Evolutionary conservation across 2,329 filamentous ascomycete genomes (phyloP).

Genomic region (Fusarium buharicum): DNA sequence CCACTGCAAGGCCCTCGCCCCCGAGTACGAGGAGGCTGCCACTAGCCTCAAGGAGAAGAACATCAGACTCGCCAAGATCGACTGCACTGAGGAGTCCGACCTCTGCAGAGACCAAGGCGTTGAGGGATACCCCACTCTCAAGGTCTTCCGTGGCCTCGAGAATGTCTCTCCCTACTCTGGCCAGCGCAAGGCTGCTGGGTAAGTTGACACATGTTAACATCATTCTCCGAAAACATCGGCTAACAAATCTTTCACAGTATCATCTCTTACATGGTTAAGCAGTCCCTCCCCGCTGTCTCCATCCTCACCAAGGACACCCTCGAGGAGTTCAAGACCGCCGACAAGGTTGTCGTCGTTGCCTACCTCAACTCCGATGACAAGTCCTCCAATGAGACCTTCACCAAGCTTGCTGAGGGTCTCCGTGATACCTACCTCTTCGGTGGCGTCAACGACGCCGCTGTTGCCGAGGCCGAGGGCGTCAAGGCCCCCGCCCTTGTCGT

Average conservation of each 20-base stretch:
- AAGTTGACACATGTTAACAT: constrained; percentile 50
- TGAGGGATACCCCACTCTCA: constrained; percentile 97
- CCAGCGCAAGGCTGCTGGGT: constrained; percentile 85
- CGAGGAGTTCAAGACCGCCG: constrained; percentile 96
- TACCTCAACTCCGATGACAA: constrained; percentile 87
- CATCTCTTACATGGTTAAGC: constrained; percentile 95
- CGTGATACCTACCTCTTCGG: constrained; percentile 95
- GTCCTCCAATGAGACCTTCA: constrained; percentile 87
- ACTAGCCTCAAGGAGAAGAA: constrained; percentile 88
- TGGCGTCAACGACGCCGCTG: constrained; percentile 80
- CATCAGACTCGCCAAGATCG: constrained; percentile 85
- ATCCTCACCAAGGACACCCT: constrained; percentile 81
- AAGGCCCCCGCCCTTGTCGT: constrained; percentile 87
- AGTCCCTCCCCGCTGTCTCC: constrained; percentile 93
- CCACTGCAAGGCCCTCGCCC: constrained; percentile 97
- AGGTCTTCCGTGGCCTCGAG: constrained; percentile 94
- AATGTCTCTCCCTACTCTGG: constrained; percentile 85
- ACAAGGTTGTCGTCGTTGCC: constrained; percentile 94
- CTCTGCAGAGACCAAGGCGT: constrained; percentile 92
- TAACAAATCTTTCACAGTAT: constrained; percentile 57
- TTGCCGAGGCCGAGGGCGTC: constrained; percentile 92
- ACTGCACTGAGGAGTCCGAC: constrained; percentile 94
- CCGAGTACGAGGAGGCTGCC: constrained; percentile 89
- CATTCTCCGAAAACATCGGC: constrained; percentile 8
- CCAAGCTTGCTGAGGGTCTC: constrained; percentile 75